These are phyloP conservation scores for Leishmania tarentolae DNA, from an alignment of 208 protist genomes.

Conservation along the genomic window DNA sequence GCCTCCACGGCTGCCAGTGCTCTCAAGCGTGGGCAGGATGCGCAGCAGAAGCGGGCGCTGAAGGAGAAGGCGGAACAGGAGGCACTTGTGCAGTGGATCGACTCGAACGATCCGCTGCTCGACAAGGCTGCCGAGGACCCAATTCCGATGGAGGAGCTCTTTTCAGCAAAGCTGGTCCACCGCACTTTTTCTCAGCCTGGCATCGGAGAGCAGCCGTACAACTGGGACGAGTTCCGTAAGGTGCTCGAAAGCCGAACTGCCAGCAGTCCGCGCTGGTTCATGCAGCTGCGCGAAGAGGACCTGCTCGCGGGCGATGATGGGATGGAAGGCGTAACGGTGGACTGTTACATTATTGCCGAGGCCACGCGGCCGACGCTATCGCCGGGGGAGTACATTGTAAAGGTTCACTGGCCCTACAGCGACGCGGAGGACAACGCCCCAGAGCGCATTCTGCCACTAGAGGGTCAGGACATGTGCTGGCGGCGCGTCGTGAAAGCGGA, in stretches of 20 bases:
- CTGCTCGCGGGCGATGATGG: constrained; percentile 68
- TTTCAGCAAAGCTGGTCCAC: constrained; percentile 54
- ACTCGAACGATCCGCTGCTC: constrained; percentile 62
- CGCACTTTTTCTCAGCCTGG: constrained; percentile 47
- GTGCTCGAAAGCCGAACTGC: constrained; percentile 55
- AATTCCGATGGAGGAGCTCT: constrained; percentile 57
- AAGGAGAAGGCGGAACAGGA: constrained; percentile 37
- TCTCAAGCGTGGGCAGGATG: constrained; percentile 24
- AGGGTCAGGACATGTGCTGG: constrained; percentile 79
- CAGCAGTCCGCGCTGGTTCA: constrained; percentile 82
- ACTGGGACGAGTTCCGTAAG: constrained; percentile 70
- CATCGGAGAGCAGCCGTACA: constrained; percentile 46
- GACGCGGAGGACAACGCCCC: constrained; percentile 88
- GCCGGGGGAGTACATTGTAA: constrained; percentile 86
- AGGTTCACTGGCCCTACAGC: constrained; percentile 86
- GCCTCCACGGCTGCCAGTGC: constrained; percentile 9
- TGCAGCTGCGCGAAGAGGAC: constrained; percentile 88
- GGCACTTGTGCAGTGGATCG: constrained; percentile 54
- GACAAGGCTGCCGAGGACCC: constrained; percentile 40
- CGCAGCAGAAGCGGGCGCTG: constrained; percentile 24
- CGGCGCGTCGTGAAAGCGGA: constrained; percentile 70
- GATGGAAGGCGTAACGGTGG: constrained; percentile 82
- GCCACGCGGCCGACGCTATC: constrained; percentile 64
- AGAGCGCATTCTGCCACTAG: constrained; percentile 80
- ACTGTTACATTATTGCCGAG: constrained; percentile 86